A percentile compares a stretch with the other conserved stretches of the same genome.
phyloP scores from a whole-genome alignment of 2,329 filamentous ascomycete species.

The Chaetothyriales sp. region DNA sequence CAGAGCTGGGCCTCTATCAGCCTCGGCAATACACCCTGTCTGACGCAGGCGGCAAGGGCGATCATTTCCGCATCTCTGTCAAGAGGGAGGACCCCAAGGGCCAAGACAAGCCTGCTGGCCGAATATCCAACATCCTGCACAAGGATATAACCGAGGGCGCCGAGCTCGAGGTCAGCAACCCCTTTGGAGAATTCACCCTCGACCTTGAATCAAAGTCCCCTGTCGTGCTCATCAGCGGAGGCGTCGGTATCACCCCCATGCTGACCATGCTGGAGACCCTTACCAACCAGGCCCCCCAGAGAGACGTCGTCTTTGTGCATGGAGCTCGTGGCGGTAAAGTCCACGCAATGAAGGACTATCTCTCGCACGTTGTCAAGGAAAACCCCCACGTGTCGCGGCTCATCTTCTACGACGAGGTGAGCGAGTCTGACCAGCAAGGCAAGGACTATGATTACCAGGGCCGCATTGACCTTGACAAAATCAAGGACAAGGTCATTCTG shows the following conservation, averaged over 20 bases:
- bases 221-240: constrained; percentile 47
- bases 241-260: constrained; percentile 45
- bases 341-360: constrained; percentile 14
- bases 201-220: constrained; percentile 28
- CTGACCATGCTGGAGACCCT: constrained; percentile 43
- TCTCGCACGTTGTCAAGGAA: constrained; percentile 6
- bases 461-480: constrained; percentile 41
- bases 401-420: constrained; percentile 7
- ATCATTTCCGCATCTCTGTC: constrained; percentile 54
- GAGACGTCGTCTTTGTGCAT: constrained; percentile 15
- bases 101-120: constrained; percentile 39
- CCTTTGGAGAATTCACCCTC: constrained; percentile 46
- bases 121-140: constrained; percentile 56
- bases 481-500: constrained; percentile 41
- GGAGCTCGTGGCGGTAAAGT: constrained; percentile 12
- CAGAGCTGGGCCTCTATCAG: constrained; percentile 46
- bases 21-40: constrained; percentile 59
- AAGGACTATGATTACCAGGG: constrained; percentile 46
- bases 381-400: constrained; percentile 8
- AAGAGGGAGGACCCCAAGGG: constrained; percentile 48
- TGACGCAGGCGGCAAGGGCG: constrained; percentile 32
- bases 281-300: constrained; percentile 1
- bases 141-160: constrained; percentile 47
- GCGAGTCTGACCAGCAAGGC: constrained; percentile 32
- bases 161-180: constrained; percentile 49